Conservation (phyloP, 2,329 filamentous ascomycete genomes). For the Aspergillus vadensis region DNA sequence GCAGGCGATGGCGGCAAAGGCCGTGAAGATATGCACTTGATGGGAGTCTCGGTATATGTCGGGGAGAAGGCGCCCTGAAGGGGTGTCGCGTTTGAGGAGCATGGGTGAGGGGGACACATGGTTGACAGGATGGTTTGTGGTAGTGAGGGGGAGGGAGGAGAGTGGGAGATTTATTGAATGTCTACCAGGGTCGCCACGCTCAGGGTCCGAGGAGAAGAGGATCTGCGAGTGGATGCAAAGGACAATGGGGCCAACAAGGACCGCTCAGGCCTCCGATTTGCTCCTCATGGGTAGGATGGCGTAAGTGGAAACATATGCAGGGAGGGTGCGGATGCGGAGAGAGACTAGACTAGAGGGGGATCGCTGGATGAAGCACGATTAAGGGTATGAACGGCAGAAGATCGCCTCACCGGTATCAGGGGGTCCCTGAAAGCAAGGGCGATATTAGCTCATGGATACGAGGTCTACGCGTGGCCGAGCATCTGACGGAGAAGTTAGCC, state of each 20-base stretch:
- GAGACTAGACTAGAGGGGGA: background rate
- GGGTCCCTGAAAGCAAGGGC: background rate
- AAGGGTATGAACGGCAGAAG: background rate
- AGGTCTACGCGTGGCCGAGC: background rate
- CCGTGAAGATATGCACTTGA: constrained; percentile 30
- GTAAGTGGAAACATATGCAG: background rate
- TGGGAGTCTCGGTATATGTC: constrained; percentile 1
- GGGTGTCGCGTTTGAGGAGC: background rate
- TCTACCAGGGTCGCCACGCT: background rate
- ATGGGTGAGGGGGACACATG: background rate
- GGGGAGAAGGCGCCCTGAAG: background rate
- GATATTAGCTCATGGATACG: background rate
- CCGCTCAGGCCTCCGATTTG: background rate
- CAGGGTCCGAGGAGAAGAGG: background rate
- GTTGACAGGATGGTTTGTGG: background rate
- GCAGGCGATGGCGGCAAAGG: constrained; percentile 45
- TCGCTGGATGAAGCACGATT: background rate
- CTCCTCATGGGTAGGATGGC: background rate
- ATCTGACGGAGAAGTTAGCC: background rate
- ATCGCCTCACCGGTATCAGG: no score
- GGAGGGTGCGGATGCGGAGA: background rate
- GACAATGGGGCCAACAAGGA: background rate
- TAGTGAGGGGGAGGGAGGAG: background rate
- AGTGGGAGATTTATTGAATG: background rate
- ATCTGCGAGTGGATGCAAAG: no score